Evolutionary conservation across 805 yeast species (phyloP).

Genomic region (Schizosaccharomyces cryophilus): DNA sequence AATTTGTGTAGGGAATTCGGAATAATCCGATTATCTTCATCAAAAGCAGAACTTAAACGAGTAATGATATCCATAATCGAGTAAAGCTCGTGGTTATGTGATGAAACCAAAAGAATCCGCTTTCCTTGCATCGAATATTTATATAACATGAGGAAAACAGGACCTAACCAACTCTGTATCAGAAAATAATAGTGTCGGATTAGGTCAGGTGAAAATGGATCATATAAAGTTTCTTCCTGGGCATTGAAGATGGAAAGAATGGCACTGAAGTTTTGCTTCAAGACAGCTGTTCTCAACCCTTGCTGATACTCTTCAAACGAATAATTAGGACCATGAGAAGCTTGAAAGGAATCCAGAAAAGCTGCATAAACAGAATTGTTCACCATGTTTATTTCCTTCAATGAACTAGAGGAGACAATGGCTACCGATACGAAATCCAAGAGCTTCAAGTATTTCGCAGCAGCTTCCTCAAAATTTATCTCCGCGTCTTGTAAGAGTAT

Average conservation of each 20-base stretch:
- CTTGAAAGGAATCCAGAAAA: too few relatives aligned
- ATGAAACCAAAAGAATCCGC: neutral
- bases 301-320: too few relatives aligned
- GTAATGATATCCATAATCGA: neutral
- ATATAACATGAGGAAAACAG: neutral
- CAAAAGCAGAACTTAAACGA: neutral
- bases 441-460: neutral
- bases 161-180: neutral
- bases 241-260: too few relatives aligned
- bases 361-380: too few relatives aligned
- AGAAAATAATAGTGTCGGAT: neutral
- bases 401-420: too few relatives aligned
- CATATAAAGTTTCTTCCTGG: neutral
- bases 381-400: too few relatives aligned
- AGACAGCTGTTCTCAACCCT: too few relatives aligned
- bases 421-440: too few relatives aligned
- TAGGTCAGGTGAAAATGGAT: neutral
- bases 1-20: neutral
- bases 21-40: neutral
- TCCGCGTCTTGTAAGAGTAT: neutral
- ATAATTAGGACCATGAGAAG: too few relatives aligned
- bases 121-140: neutral
- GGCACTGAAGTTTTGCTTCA: too few relatives aligned
- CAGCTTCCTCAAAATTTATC: neutral
- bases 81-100: neutral